These are phyloP conservation scores for Penicillium coprophilum DNA, from an alignment of 495 filamentous ascomycete genomes.

Conservation along the genomic window DNA sequence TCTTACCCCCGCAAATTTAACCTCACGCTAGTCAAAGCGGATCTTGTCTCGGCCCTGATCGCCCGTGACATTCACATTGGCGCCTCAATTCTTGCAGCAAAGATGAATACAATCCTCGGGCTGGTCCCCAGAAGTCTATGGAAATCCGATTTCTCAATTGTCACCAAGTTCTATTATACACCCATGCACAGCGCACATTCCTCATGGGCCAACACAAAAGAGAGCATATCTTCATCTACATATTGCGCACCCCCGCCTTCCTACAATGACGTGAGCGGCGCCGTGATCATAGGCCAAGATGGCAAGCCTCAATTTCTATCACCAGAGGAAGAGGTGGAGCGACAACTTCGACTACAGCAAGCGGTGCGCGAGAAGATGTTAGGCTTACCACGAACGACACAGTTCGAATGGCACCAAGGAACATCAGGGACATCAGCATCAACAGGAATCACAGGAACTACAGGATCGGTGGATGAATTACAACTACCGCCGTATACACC, in stretches of 20 bases:
- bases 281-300: conserved; percentile 30
- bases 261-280: conserved; percentile 35
- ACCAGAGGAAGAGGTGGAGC: conserved; percentile 28
- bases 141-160: background rate
- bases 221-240: conserved; percentile 1
- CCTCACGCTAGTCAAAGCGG: background rate
- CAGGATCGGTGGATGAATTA: conserved; percentile 7
- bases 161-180: background rate
- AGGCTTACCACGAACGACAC: conserved; percentile 25
- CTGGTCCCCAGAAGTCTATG: background rate
- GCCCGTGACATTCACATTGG: background rate
- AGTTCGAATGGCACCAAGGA: conserved; percentile 27
- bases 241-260: conserved; percentile 16
- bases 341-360: conserved; percentile 18
- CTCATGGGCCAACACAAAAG: background rate
- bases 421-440: background rate
- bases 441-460: background rate
- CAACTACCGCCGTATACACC: conserved; percentile 26
- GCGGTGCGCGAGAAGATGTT: conserved; percentile 35
- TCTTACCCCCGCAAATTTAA: conserved; percentile 1
- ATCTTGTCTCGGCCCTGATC: background rate
- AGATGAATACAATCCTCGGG: background rate
- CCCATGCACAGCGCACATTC: background rate
- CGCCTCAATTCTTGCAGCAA: background rate
- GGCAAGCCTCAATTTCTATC: conserved; percentile 31